A percentile compares a stretch with the other conserved stretches of the same genome.
Conservation (phyloP, 352 stramenopile species). For the Phytophthora boehmeriae region DNA sequence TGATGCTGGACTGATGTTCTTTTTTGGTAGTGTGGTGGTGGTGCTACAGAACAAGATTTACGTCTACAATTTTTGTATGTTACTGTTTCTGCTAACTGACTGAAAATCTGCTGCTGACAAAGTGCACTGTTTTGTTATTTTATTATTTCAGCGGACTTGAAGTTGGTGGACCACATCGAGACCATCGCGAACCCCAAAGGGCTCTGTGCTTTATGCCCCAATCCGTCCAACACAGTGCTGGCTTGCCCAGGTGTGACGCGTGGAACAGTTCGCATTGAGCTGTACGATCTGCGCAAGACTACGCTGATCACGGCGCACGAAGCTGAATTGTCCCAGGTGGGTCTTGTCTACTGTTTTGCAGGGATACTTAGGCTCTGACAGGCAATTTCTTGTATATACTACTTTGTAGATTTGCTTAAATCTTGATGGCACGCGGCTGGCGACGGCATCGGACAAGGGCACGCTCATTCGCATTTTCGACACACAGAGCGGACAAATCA, state of each 20-base stretch:
- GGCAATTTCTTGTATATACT: neutral
- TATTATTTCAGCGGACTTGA: constrained; percentile 94
- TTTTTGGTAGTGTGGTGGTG: constrained; percentile 91
- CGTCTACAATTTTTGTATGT: constrained; percentile 97
- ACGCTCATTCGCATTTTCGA: constrained; percentile 98
- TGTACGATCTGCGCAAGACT: constrained; percentile 96
- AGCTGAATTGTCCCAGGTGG: constrained; percentile 88
- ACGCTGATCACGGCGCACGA: constrained; percentile 97
- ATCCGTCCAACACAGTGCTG: constrained; percentile 94
- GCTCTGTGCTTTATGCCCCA: constrained; percentile 94
- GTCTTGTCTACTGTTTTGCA: neutral
- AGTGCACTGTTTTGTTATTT: neutral
- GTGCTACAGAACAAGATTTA: constrained; percentile 97
- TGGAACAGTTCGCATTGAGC: constrained; percentile 95
- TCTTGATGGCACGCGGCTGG: constrained; percentile 93
- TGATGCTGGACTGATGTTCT: constrained; percentile 3
- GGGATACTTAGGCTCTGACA: neutral
- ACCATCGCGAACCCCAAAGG: constrained; percentile 98
- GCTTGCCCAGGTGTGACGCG: constrained; percentile 93
- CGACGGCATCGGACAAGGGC: constrained; percentile 96
- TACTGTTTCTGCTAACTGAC: too few relatives aligned
- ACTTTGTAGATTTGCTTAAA: constrained; percentile 88
- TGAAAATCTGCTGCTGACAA: neutral
- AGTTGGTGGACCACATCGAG: constrained; percentile 97
- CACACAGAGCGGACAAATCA: constrained; percentile 92